Percentiles rank a stretch among this genome's conserved stretches.
These are phyloP conservation scores for Aspergillus tubingensis DNA, from an alignment of 2,329 filamentous ascomycete genomes.

Conservation along the genomic window DNA sequence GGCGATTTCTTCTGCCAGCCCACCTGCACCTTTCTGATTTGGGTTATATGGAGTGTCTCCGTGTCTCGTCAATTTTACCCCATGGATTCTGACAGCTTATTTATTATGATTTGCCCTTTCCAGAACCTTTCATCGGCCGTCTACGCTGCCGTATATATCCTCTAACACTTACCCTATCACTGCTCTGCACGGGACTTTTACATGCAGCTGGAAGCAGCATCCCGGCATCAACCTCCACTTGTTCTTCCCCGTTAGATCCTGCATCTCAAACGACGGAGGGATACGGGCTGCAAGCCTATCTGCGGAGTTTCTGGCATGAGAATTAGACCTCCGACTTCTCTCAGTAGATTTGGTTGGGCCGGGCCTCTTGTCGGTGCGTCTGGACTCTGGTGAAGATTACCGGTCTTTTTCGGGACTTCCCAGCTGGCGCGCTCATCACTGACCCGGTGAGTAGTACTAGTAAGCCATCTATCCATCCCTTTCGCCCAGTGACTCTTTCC, in stretches of 20 bases:
- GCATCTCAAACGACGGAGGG: slow-evolving; percentile 7
- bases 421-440: neutral
- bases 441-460: slow-evolving; percentile 3
- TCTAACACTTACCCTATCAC: slow-evolving; percentile 15
- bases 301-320: neutral
- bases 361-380: slow-evolving; percentile 1
- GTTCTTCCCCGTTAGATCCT: slow-evolving; percentile 5
- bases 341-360: slow-evolving; percentile 7
- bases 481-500: slow-evolving; percentile 1
- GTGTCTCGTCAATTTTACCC: slow-evolving; percentile 17
- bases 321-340: neutral
- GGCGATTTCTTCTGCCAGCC: slow-evolving; percentile 21
- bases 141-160: slow-evolving; percentile 14
- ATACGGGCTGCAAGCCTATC: neutral
- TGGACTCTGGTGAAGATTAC: slow-evolving; percentile 3
- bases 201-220: slow-evolving; percentile 15
- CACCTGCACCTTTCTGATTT: slow-evolving; percentile 24
- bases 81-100: slow-evolving; percentile 5
- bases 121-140: slow-evolving; percentile 22
- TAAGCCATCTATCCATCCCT: slow-evolving; percentile 2
- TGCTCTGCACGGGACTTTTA: slow-evolving; percentile 12
- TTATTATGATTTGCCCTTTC: slow-evolving; percentile 18
- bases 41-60: slow-evolving; percentile 17
- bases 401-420: neutral
- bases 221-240: slow-evolving; percentile 10